These are phyloP conservation scores for Cystobasidium tubakii DNA, from an alignment of 768 basidiomycete genomes.

Conservation along the genomic window DNA sequence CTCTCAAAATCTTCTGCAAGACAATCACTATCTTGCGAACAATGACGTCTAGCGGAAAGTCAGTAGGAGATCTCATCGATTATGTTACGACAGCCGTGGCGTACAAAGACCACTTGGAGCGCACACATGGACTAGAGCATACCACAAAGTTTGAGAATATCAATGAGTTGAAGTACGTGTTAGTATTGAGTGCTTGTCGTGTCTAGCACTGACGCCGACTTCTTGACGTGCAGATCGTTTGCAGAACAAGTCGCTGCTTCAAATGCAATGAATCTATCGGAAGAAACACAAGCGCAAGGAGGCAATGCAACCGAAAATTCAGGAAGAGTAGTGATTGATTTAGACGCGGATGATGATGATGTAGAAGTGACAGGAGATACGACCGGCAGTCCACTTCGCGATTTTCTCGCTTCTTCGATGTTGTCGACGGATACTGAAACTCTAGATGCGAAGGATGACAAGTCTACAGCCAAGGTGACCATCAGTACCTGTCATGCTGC, in stretches of 20 bases:
- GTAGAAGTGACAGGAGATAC: neutral
- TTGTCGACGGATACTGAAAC: conserved; percentile 71
- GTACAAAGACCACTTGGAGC: conserved; percentile 65
- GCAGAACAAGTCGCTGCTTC: conserved; percentile 53
- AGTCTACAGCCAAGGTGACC: conserved; percentile 63
- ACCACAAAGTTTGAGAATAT: conserved; percentile 79
- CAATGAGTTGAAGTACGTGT: conserved; percentile 60
- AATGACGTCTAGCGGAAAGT: conserved; percentile 53
- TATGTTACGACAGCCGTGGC: conserved; percentile 57
- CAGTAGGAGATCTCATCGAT: conserved; percentile 63
- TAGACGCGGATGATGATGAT: neutral
- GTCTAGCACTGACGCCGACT: no score
- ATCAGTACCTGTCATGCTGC: conserved; percentile 82
- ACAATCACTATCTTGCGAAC: conserved; percentile 39
- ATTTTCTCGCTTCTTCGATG: conserved; percentile 73
- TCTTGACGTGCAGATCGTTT: conserved; percentile 57
- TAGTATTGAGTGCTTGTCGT: no score
- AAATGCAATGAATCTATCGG: neutral
- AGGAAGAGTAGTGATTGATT: neutral
- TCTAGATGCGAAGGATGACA: conserved; percentile 49
- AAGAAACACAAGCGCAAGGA: neutral
- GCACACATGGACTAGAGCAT: conserved; percentile 63
- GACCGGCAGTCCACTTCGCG: conserved; percentile 55
- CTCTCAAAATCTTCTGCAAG: conserved; percentile 60
- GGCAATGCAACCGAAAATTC: neutral